Conservation (phyloP, 208 protist genomes). For the Sergeia podlipaevii region DNA sequence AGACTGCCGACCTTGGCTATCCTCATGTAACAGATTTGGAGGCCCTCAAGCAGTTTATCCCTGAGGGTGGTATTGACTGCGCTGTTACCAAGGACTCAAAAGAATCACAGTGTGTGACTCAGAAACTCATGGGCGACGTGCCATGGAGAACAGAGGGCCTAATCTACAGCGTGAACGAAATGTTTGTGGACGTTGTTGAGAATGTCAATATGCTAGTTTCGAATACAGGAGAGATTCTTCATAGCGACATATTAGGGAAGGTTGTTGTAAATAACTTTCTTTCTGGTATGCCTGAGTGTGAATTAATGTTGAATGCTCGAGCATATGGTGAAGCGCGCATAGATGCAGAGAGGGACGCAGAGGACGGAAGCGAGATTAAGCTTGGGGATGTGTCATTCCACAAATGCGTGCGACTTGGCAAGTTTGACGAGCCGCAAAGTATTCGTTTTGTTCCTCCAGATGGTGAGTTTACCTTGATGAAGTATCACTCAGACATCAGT, state of each 20-base stretch:
- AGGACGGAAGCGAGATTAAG: slow-evolving; percentile 29
- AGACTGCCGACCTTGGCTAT: slow-evolving; percentile 98
- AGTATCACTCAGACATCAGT: slow-evolving; percentile 93
- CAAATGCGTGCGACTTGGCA: slow-evolving; percentile 95
- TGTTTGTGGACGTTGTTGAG: slow-evolving; percentile 99
- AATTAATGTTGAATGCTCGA: slow-evolving; percentile 95
- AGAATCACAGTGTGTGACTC: slow-evolving; percentile 56
- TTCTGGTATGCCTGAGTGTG: slow-evolving; percentile 98
- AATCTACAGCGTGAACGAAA: slow-evolving; percentile 95
- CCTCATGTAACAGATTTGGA: slow-evolving; percentile 92
- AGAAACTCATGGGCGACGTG: slow-evolving; percentile 87
- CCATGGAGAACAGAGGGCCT: slow-evolving; percentile 93
- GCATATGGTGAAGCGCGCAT: slow-evolving; percentile 22
- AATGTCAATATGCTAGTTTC: slow-evolving; percentile 96
- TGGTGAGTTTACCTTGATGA: slow-evolving; percentile 98
- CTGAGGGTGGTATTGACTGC: slow-evolving; percentile 54
- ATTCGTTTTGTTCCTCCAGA: slow-evolving; percentile 94
- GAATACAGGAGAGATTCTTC: slow-evolving; percentile 86
- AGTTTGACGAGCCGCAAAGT: slow-evolving; percentile 78
- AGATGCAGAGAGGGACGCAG: slow-evolving; percentile 1
- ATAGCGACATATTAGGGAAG: slow-evolving; percentile 90
- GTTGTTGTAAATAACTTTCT: slow-evolving; percentile 97
- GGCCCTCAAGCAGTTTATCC: slow-evolving; percentile 91
- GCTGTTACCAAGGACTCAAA: slow-evolving; percentile 34
- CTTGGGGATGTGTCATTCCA: slow-evolving; percentile 98